A percentile compares a stretch with the other conserved stretches of the same genome.
Evolutionary conservation across 257 asterid species (phyloP).

Genomic region (Ophiorrhiza pumila): DNA sequence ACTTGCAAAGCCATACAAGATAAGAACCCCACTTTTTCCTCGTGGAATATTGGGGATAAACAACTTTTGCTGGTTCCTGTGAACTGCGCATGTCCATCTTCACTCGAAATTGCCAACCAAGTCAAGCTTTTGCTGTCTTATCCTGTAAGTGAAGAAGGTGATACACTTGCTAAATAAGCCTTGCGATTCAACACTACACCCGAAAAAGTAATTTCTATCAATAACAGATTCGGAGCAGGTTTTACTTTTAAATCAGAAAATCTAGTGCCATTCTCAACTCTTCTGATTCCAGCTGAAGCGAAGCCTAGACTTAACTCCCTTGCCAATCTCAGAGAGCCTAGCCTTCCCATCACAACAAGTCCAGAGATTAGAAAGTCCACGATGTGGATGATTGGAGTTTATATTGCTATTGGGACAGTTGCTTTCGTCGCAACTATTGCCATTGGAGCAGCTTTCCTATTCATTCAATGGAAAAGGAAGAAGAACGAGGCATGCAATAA

Average conservation of each 20-base stretch:
- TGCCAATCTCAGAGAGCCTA: conserved; percentile 19
- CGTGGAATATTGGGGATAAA: conserved; percentile 36
- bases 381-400: conserved; percentile 46
- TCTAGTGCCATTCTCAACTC: conserved; percentile 39
- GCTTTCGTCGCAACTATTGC: conserved; percentile 34
- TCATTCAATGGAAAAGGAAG: conserved; percentile 33
- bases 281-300: conserved; percentile 39
- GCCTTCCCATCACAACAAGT: conserved; percentile 25
- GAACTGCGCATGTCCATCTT: conserved; percentile 55
- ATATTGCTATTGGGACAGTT: conserved; percentile 32
- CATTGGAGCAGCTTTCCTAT: conserved; percentile 38
- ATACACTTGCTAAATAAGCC: conserved; percentile 38
- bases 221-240: conserved; percentile 28
- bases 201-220: conserved; percentile 38
- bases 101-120: conserved; percentile 15
- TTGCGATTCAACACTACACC: conserved; percentile 33
- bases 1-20: conserved; percentile 41
- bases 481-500: conserved; percentile 17
- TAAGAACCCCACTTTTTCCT: conserved; percentile 34
- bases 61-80: conserved; percentile 30
- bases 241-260: conserved; percentile 18
- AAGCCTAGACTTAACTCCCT: conserved; percentile 30
- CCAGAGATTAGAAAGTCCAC: conserved; percentile 31
- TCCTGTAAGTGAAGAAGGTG: conserved; percentile 47
- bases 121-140: conserved; percentile 40